Percentiles rank a stretch among this genome's conserved stretches.
phyloP scores from a whole-genome alignment of 306 rosid genomes.

The Castanea sativa region DNA sequence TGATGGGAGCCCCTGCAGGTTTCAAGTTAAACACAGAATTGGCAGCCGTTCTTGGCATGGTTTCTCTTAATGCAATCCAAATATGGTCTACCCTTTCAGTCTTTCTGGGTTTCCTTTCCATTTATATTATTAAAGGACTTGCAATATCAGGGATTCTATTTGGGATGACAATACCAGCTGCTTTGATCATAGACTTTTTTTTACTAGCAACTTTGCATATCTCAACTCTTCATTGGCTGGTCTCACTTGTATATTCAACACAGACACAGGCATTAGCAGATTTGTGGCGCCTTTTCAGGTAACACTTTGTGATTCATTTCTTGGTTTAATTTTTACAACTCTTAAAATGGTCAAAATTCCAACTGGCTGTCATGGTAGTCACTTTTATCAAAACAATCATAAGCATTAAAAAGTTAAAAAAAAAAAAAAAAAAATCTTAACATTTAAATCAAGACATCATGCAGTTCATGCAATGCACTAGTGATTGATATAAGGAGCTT shows the following conservation, averaged over 20 bases:
- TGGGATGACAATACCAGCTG: conserved; percentile 76
- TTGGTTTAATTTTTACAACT: not conserved
- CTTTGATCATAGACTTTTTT: conserved; percentile 69
- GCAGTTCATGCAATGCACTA: too few species aligned
- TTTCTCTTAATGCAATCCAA: conserved; percentile 84
- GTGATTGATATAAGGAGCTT: too few species aligned
- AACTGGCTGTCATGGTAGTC: not conserved
- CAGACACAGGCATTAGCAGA: conserved; percentile 86
- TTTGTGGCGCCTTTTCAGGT: conserved; percentile 98
- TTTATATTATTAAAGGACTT: conserved; percentile 59
- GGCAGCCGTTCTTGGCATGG: conserved; percentile 79
- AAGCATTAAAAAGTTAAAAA: not conserved
- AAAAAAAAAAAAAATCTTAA: not conserved
- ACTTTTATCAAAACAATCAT: not conserved
- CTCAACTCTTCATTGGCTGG: conserved; percentile 78
- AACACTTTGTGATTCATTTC: conserved; percentile 10
- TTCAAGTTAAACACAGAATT: conserved; percentile 89
- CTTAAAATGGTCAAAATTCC: not conserved
- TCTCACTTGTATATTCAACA: conserved; percentile 80
- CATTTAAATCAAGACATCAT: too few species aligned
- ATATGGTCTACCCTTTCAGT: conserved; percentile 93
- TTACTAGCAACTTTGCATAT: conserved; percentile 64
- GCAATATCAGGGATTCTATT: conserved; percentile 74
- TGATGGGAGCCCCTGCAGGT: conserved; percentile 97
- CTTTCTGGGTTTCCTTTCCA: conserved; percentile 54